phyloP scores from a whole-genome alignment of 331 rosid species.

The Malus hybrid region DNA sequence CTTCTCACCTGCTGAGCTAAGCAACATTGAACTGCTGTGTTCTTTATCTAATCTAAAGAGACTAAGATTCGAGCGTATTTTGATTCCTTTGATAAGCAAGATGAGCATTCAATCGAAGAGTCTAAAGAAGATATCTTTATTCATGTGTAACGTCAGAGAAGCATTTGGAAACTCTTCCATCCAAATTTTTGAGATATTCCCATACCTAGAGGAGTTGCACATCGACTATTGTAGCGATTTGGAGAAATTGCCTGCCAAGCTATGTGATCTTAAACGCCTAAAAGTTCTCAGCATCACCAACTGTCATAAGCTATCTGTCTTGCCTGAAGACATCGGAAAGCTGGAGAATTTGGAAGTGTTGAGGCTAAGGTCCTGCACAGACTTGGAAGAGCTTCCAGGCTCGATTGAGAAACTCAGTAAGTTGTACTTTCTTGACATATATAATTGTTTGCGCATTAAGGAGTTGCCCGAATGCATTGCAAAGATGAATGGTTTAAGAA shows the following conservation, averaged over 20 bases:
- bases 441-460: constrained; percentile 27
- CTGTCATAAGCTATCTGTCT: constrained; percentile 31
- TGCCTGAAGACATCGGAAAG: constrained; percentile 36
- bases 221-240: constrained; percentile 52
- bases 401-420: constrained; percentile 21
- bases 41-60: background rate
- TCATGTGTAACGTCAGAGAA: constrained; percentile 37
- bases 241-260: constrained; percentile 27
- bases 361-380: constrained; percentile 52
- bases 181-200: constrained; percentile 31
- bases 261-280: constrained; percentile 25
- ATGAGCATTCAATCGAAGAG: background rate
- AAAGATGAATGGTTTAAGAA: constrained; percentile 27
- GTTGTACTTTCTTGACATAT: constrained; percentile 38
- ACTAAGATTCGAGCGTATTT: background rate
- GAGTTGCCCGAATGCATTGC: constrained; percentile 46
- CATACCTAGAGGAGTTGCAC: constrained; percentile 46
- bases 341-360: constrained; percentile 33
- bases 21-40: background rate
- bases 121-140: constrained; percentile 42
- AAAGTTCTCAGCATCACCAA: constrained; percentile 47
- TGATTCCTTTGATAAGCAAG: constrained; percentile 12
- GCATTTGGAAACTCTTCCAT: constrained; percentile 20
- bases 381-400: constrained; percentile 23
- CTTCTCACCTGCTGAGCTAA: constrained; percentile 25